Base-by-base conservation (phyloP, 768 basidiomycete species). In the Tricholoma sp. region DNA sequence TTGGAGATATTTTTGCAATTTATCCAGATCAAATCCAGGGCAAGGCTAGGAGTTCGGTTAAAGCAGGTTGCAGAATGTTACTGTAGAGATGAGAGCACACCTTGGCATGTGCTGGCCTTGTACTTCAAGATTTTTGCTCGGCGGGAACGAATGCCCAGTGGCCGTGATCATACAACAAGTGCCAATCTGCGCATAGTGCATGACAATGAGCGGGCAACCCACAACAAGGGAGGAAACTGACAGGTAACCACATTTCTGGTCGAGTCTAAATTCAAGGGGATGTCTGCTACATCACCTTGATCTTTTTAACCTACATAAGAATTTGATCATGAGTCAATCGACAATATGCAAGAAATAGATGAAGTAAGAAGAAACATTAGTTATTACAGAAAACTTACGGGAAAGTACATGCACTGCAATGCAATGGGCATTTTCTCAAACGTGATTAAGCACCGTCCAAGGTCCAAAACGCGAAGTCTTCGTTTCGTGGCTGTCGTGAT, bases 371-470 rank as follows among this genome's bases (percentile, higher is more conserved):
- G 14, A 8, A 24, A 47, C 46, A 24, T n/a, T n/a, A n/a, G 29
- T 27, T n/a, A 12, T 14, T 5, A 5, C 6, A 7, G 46, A 29
- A 27, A 5, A 27, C 35, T 39, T 52, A 27, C 11, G 51, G n/a
- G 32, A 31, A 11, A 52, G 19, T 19, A 52, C 27, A 39, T 52
- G 51, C 14, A 24, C 51, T 8, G 51, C 51, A 32, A 52, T 19
- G 51, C 51, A 52, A 0, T 52, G 51, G 51, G 32, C 21, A 24
- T 52, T 21, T 52, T 52, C 37, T 52, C 51, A 39, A 21, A 39
- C 5, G 51, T 34, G 32, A 52, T 52, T n/a, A 52, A 16, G 22
- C 51, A 52, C 37, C 32, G 19, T 18, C 51, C 51, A 52, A 11
- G 14, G 27, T 52, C 32, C 16, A 35, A n/a, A n/a, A n/a, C n/a